Percentiles rank a stretch among this genome's conserved stretches.
Evolutionary conservation across 2,329 filamentous ascomycete species (phyloP).

Genomic region (Lasiodiplodia sp.): DNA sequence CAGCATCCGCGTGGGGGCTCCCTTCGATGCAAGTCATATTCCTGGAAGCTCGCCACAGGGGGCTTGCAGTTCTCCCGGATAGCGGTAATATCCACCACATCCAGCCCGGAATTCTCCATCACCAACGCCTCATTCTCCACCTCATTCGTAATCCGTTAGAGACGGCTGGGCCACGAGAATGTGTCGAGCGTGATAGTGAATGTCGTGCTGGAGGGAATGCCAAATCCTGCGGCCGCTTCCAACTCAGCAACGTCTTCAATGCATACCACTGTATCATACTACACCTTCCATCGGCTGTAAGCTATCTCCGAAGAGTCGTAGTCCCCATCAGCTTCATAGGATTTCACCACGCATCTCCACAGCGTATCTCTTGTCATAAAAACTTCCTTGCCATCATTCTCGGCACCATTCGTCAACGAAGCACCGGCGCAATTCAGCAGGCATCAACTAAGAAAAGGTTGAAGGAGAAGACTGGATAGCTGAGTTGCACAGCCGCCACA

Average conservation of each 20-base stretch:
- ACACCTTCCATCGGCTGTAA: background rate
- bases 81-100: background rate
- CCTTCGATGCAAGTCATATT: background rate
- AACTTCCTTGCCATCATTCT: background rate
- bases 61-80: background rate
- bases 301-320: background rate
- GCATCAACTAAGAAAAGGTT: too few species aligned
- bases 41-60: background rate
- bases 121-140: background rate
- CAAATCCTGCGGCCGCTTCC: background rate
- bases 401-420: too few species aligned
- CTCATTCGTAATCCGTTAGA: background rate
- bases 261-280: background rate
- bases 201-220: background rate
- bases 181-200: background rate
- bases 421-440: too few species aligned
- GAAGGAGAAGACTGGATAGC: too few species aligned
- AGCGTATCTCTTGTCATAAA: background rate
- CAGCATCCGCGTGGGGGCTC: background rate
- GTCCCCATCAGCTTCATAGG: background rate
- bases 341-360: background rate
- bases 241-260: background rate
- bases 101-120: background rate
- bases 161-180: background rate
- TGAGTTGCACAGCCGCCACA: too few species aligned